A percentile compares a stretch with the other conserved stretches of the same genome.
These are phyloP conservation scores for Ophiosphaerella korrae DNA, from an alignment of 2,329 filamentous ascomycete genomes.

Conservation along the genomic window DNA sequence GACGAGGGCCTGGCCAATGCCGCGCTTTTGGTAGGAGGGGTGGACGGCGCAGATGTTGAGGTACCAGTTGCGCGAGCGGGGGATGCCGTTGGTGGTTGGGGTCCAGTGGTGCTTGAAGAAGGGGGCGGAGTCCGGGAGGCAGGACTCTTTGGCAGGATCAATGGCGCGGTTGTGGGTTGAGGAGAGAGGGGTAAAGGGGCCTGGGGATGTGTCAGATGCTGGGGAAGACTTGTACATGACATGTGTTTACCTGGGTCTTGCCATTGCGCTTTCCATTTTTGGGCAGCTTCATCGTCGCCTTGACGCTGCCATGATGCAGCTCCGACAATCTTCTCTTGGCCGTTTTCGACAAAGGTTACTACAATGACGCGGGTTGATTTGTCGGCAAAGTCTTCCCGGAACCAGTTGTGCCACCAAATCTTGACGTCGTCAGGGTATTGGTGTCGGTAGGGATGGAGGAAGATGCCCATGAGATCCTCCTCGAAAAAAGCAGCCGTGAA, in stretches of 20 bases:
- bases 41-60: constrained; percentile 48
- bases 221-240: no score
- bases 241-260: constrained; percentile 5
- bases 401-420: constrained; percentile 28
- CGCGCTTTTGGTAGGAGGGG: constrained; percentile 48
- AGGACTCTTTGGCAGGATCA: constrained; percentile 18
- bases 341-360: constrained; percentile 5
- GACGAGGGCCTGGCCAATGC: constrained; percentile 48
- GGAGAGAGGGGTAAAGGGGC: constrained; percentile 9
- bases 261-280: constrained; percentile 14
- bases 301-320: constrained; percentile 30
- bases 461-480: constrained; percentile 34
- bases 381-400: constrained; percentile 21
- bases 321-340: constrained; percentile 21
- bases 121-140: constrained; percentile 14
- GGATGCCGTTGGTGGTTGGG: neutral
- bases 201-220: neutral
- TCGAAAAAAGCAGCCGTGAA: constrained; percentile 34
- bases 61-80: constrained; percentile 46
- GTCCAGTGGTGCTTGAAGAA: constrained; percentile 27
- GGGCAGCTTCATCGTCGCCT: constrained; percentile 20
- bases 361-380: constrained; percentile 18
- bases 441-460: constrained; percentile 34
- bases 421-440: constrained; percentile 30
- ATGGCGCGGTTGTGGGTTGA: constrained; percentile 27